Base-by-base conservation (phyloP, 2,329 filamentous ascomycete species). In the Pleurostoma richardsiae region DNA sequence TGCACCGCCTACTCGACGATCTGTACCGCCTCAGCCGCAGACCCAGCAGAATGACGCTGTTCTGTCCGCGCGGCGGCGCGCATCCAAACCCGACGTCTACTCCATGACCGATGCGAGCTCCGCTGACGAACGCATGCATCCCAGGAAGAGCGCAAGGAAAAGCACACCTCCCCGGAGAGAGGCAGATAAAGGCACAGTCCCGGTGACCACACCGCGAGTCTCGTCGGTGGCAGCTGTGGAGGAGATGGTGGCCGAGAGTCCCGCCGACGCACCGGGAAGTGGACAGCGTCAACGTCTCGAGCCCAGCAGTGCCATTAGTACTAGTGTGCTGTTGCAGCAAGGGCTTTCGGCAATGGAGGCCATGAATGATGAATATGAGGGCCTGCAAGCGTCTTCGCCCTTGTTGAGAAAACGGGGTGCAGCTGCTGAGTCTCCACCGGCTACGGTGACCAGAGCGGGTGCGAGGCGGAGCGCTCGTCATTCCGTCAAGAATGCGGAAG, bases 201-300 rank as follows among this genome's bases (percentile, higher is more conserved):
- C 19, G 19, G 19, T 19, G 19, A 19, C 19, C 8, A 36, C 52
- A 5, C 50, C 51, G 1, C 41, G 47, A 10, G 33, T 54, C 4
- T n/a, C 41, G 26, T 41, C 44, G 8, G 8, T 36, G 33, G 19
- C 43, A 41, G 39, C 53, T 10, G 51, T 56, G 11, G 71, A 76
- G 42, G 73, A 77, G 19, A 19, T 19, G 55, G 67, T 79, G 10
- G 66, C 63, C 33, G 77, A 83, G 55, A 81, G 77, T 47, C 79
- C 80, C 1, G 62, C 55, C 6, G 60, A 76, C 52, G 77, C 77
- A 10, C 79, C 79, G 1, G 79, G 79, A 3, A 82, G 77, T 52
- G 79, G 78, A 1, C 70, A 69, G 6, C 64, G 77, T 42, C 68
- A 71, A 29, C 66, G 58, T 4, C 56, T 76, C 10, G 61, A 58